phyloP scores from a whole-genome alignment of 2,329 filamentous ascomycete species.

The Calonectria crousiana region DNA sequence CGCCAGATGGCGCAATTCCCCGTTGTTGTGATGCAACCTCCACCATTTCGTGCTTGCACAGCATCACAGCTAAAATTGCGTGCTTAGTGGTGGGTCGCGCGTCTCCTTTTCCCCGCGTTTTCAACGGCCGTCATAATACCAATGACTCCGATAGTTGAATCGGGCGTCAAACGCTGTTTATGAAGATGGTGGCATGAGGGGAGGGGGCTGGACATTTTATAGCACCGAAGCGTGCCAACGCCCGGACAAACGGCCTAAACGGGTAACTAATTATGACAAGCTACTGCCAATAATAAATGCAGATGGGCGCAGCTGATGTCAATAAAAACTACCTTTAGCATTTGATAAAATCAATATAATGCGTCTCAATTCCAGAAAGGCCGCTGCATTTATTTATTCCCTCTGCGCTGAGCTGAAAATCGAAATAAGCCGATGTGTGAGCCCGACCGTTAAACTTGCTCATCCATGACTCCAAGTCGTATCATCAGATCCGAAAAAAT shows the following conservation, averaged over 20 bases:
- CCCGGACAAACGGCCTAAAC: not conserved
- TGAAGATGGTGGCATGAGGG: not conserved
- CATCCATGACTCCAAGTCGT: not conserved
- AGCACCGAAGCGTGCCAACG: not conserved
- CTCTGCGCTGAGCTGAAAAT: not conserved
- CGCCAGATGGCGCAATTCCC: conserved; percentile 16
- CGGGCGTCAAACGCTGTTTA: not conserved
- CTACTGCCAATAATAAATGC: not conserved
- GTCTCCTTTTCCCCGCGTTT: conserved; percentile 19
- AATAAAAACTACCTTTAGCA: not conserved
- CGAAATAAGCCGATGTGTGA: not conserved
- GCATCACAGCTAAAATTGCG: conserved; percentile 10
- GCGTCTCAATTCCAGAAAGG: not conserved
- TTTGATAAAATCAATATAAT: not conserved
- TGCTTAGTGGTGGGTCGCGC: conserved; percentile 19
- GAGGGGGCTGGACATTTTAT: not conserved
- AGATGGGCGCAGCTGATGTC: not conserved
- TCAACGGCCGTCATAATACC: not conserved
- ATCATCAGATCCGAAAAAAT: not conserved
- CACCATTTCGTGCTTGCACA: not conserved
- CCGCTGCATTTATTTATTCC: not conserved
- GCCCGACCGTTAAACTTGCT: not conserved
- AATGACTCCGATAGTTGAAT: not conserved
- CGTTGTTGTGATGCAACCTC: conserved; percentile 6
- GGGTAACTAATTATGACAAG: not conserved